phyloP scores from a whole-genome alignment of 2,329 filamentous ascomycete genomes.

The Alternaria novae-zelandiae region DNA sequence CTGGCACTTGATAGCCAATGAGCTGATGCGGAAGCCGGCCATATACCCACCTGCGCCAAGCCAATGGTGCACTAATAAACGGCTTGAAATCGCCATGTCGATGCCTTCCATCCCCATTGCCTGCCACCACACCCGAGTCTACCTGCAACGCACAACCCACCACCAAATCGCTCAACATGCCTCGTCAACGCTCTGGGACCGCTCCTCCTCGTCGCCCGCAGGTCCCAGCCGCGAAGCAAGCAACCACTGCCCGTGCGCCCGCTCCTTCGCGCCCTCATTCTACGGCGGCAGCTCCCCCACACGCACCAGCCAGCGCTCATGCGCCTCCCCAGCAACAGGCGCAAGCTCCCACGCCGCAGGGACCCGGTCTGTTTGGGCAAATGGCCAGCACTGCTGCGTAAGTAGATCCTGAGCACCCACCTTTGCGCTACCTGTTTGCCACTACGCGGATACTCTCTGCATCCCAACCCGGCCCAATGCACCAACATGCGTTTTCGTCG shows the following conservation, averaged over 20 bases:
- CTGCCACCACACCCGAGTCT: not conserved
- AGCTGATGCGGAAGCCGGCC: constrained; percentile 4
- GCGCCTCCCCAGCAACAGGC: constrained; percentile 57
- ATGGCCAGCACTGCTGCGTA: constrained; percentile 99
- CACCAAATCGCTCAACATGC: constrained; percentile 46
- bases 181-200: constrained; percentile 57
- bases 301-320: constrained; percentile 48
- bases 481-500: not conserved
- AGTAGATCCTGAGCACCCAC: constrained; percentile 51
- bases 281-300: constrained; percentile 62
- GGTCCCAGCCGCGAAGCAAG: constrained; percentile 49
- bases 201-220: constrained; percentile 54
- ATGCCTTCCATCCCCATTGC: not conserved
- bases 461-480: not conserved
- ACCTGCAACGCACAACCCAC: not conserved
- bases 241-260: constrained; percentile 61
- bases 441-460: not conserved
- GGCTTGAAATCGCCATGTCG: constrained; percentile 24
- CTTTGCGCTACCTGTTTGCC: not conserved
- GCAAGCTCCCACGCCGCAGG: constrained; percentile 59
- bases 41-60: constrained; percentile 17
- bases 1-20: not conserved
- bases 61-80: constrained; percentile 18
- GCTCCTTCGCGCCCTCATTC: constrained; percentile 63
- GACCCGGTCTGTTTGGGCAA: constrained; percentile 89